phyloP scores from a whole-genome alignment of 768 basidiomycete genomes.

The Leucocoprinus sp. region DNA sequence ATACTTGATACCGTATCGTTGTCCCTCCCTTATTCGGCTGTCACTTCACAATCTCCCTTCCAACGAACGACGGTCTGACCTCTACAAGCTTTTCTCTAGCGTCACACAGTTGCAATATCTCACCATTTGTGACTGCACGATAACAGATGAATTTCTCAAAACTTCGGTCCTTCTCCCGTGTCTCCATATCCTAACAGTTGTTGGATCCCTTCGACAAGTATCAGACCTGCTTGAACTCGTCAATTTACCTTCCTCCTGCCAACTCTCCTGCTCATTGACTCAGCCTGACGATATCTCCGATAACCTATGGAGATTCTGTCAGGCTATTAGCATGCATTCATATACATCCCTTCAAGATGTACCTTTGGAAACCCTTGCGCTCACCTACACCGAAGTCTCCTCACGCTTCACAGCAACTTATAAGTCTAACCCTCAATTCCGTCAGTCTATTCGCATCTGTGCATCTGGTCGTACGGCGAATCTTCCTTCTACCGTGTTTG shows the following conservation, averaged over 20 bases:
- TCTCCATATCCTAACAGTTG: neutral
- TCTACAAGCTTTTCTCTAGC: constrained; percentile 25
- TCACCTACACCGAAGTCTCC: constrained; percentile 5
- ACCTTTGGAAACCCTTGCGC: constrained; percentile 3
- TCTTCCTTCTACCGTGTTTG: constrained; percentile 20
- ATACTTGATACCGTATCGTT: constrained; percentile 28
- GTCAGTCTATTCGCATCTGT: constrained; percentile 26
- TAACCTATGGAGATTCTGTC: constrained; percentile 3
- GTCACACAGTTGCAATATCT: constrained; percentile 26
- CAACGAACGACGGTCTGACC: constrained; percentile 26
- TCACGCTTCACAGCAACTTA: constrained; percentile 5
- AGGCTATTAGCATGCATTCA: constrained; percentile 1
- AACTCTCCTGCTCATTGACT: constrained; percentile 1
- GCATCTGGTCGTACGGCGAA: constrained; percentile 22
- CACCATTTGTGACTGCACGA: constrained; percentile 17
- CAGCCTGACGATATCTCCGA: constrained; percentile 1
- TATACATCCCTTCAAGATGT: neutral
- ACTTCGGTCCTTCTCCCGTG: constrained; percentile 10
- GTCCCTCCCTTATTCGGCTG: constrained; percentile 25
- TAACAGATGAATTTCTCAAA: constrained; percentile 26
- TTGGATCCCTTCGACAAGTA: constrained; percentile 2
- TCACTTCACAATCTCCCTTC: constrained; percentile 29
- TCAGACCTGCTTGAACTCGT: constrained; percentile 3
- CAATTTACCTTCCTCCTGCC: constrained; percentile 4
- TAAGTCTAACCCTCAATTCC: constrained; percentile 21